These are phyloP conservation scores for Hericium alpestre DNA, from an alignment of 768 basidiomycete species.

Conservation along the genomic window DNA sequence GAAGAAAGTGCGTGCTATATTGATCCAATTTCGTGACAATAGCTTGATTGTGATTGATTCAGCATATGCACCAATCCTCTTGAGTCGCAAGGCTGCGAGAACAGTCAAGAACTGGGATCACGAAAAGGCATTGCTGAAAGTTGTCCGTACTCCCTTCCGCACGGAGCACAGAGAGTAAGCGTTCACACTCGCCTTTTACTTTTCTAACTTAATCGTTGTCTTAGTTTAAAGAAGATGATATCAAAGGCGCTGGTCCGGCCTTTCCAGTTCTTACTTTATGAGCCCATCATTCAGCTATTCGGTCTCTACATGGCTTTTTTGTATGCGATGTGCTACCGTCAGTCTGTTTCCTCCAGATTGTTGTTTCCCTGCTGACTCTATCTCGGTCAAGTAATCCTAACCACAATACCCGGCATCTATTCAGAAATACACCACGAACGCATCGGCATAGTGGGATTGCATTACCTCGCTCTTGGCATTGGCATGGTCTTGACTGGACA, in stretches of 20 bases:
- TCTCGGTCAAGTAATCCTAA: neutral
- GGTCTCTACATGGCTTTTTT: constrained; percentile 61
- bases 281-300: constrained; percentile 63
- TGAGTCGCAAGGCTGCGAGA: neutral
- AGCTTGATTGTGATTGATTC: neutral
- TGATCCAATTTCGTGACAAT: no score
- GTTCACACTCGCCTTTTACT: no score
- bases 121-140: neutral
- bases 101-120: neutral
- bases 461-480: neutral
- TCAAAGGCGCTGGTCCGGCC: constrained; percentile 49
- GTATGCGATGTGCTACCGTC: constrained; percentile 29
- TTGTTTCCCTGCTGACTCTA: neutral
- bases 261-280: constrained; percentile 46
- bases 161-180: constrained; percentile 30
- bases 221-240: constrained; percentile 27
- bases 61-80: neutral
- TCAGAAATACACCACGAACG: neutral
- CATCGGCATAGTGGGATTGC: neutral
- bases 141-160: neutral
- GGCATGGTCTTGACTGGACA: neutral
- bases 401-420: neutral
- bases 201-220: constrained; percentile 4
- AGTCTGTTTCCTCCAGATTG: neutral
- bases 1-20: neutral